A percentile compares a stretch with the other conserved stretches of the same genome.
Conservation (phyloP, 2,329 filamentous ascomycete species). For the Pseudogymnoascus sp. region DNA sequence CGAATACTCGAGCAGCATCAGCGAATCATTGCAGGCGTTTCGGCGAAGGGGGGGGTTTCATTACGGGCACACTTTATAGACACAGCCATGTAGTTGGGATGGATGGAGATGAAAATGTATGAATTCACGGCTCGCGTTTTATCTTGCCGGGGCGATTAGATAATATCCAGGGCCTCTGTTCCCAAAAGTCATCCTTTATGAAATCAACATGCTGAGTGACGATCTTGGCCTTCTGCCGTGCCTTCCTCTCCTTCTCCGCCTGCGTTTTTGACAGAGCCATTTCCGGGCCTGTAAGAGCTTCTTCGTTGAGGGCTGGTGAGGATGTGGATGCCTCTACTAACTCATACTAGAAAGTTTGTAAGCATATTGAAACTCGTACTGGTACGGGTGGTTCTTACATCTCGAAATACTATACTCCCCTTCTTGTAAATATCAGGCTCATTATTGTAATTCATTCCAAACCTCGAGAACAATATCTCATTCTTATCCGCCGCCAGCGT, state of each 20-base stretch:
- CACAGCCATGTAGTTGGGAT: neutral
- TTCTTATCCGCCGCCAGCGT: conserved; percentile 86
- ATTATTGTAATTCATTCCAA: conserved; percentile 96
- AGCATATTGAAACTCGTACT: neutral
- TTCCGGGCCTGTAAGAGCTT: conserved; percentile 42
- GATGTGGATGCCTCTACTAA: conserved; percentile 49
- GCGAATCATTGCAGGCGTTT: conserved; percentile 11
- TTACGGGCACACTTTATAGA: neutral
- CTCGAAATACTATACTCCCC: conserved; percentile 81
- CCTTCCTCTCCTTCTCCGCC: conserved; percentile 74
- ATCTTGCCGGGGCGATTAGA: conserved; percentile 66
- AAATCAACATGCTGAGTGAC: conserved; percentile 84
- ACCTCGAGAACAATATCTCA: conserved; percentile 83
- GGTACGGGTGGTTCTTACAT: conserved; percentile 32
- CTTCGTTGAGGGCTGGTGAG: conserved; percentile 22
- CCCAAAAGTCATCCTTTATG: conserved; percentile 94
- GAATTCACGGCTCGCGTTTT: conserved; percentile 44
- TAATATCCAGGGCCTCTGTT: conserved; percentile 73
- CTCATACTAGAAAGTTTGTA: conserved; percentile 51
- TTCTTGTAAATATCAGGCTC: conserved; percentile 90
- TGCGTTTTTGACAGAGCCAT: conserved; percentile 67
- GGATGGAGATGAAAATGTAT: neutral
- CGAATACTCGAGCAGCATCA: neutral
- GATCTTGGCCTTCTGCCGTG: conserved; percentile 70
- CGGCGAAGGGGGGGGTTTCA: neutral